Evolutionary conservation across 2,329 filamentous ascomycete species (phyloP).

Genomic region (Trichoderma sp.): DNA sequence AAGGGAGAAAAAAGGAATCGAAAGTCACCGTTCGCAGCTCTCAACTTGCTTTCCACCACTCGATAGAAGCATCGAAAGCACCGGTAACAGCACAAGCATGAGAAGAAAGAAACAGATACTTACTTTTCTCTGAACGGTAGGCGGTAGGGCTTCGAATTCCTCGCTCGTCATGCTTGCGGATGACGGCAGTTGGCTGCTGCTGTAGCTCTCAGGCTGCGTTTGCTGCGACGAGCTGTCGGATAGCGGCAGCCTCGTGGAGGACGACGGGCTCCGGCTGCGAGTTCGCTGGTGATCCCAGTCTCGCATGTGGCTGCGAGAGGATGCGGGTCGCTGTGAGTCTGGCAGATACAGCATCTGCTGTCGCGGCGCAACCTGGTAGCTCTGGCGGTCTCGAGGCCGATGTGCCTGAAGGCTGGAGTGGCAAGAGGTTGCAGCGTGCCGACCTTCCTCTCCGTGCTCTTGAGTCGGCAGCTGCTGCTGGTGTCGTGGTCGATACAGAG

Average conservation of each 20-base stretch:
- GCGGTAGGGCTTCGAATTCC: slow-evolving; percentile 56
- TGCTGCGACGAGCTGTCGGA: slow-evolving; percentile 32
- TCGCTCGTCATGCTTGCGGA: slow-evolving; percentile 42
- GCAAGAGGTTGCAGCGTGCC: slow-evolving; percentile 21
- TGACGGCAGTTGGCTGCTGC: slow-evolving; percentile 32
- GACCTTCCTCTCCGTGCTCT: slow-evolving; percentile 18
- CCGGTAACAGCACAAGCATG: slow-evolving; percentile 29
- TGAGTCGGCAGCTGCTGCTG: slow-evolving; percentile 14
- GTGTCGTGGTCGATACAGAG: slow-evolving; percentile 16
- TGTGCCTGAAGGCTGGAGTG: slow-evolving; percentile 27
- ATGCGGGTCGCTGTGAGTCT: slow-evolving; percentile 34
- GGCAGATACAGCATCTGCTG: slow-evolving; percentile 27
- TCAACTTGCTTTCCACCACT: not conserved
- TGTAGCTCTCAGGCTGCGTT: slow-evolving; percentile 29
- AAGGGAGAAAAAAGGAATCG: not conserved
- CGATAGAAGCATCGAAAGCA: not conserved
- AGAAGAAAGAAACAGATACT: slow-evolving; percentile 34
- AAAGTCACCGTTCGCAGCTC: not conserved
- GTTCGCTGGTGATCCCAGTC: slow-evolving; percentile 27
- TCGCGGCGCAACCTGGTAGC: slow-evolving; percentile 33
- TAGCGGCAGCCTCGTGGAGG: slow-evolving; percentile 32
- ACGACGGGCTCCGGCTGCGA: slow-evolving; percentile 24
- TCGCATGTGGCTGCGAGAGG: slow-evolving; percentile 35
- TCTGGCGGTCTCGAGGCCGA: slow-evolving; percentile 31
- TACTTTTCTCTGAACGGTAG: slow-evolving; percentile 60